A percentile compares a stretch with the other conserved stretches of the same genome.
These are phyloP conservation scores for Pelargonium citronellum DNA, from an alignment of 441 rosid genomes.

Conservation along the genomic window DNA sequence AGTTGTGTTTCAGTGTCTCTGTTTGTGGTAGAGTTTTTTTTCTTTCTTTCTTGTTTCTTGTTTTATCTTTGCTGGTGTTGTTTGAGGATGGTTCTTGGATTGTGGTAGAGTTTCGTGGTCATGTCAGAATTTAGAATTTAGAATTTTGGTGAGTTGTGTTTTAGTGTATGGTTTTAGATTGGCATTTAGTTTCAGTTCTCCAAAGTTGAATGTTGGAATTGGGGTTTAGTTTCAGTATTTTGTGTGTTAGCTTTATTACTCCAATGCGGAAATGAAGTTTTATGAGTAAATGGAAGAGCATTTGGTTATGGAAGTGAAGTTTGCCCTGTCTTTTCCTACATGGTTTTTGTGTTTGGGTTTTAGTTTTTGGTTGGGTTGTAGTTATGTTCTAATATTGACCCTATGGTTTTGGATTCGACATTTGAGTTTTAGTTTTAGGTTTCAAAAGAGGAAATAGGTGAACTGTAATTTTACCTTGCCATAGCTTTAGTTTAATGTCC, in stretches of 20 bases:
- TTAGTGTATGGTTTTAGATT: not conserved
- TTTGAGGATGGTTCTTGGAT: not conserved
- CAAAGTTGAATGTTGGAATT: too few species aligned
- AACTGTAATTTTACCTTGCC: not conserved
- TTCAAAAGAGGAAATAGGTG: not conserved
- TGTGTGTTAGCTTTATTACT: too few species aligned
- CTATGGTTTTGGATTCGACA: not conserved
- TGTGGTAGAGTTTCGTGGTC: not conserved
- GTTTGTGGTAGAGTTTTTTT: constrained; percentile 3
- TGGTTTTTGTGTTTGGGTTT: not conserved
- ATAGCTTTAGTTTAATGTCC: not conserved
- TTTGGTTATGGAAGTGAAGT: not conserved
- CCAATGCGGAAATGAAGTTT: too few species aligned
- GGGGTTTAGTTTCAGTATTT: too few species aligned
- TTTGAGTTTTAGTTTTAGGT: not conserved
- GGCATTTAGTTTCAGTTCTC: not conserved
- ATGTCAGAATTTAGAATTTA: too few species aligned
- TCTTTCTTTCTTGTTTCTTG: not conserved
- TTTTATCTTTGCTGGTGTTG: not conserved
- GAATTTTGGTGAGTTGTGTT: too few species aligned
- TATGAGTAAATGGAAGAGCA: too few species aligned
- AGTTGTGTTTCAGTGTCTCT: not conserved
- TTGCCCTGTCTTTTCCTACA: not conserved
- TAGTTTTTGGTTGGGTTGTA: not conserved
- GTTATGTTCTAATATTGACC: not conserved